These are phyloP conservation scores for Apiotrichum siamense DNA, from an alignment of 1,284 basidiomycete species.

Conservation along the genomic window DNA sequence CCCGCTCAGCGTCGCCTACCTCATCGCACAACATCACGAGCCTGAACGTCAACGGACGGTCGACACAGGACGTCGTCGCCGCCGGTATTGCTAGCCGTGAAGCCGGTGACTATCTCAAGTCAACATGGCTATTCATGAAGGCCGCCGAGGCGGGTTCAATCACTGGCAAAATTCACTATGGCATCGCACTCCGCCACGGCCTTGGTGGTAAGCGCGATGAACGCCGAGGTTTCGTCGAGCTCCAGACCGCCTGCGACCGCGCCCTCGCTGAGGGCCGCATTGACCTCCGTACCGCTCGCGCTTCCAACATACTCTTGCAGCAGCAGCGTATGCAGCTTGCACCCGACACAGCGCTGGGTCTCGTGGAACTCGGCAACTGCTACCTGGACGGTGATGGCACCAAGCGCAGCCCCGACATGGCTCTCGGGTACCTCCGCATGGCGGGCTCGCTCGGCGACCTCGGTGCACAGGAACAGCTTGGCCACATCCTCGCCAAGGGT, in stretches of 20 bases:
- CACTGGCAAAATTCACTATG: conserved; percentile 44
- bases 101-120: conserved; percentile 37
- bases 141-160: conserved; percentile 41
- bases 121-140: conserved; percentile 44
- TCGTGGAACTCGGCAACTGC: conserved; percentile 45
- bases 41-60: neutral
- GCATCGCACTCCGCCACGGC: conserved; percentile 41
- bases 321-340: conserved; percentile 10
- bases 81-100: conserved; percentile 34
- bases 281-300: conserved; percentile 27
- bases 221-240: conserved; percentile 35
- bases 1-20: neutral
- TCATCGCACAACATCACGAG: neutral
- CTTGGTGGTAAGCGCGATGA: conserved; percentile 43
- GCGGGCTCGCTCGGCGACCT: conserved; percentile 43
- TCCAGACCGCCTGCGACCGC: conserved; percentile 39
- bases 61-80: conserved; percentile 21
- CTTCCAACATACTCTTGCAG: conserved; percentile 23
- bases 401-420: conserved; percentile 39
- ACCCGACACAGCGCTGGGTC: conserved; percentile 35
- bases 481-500: conserved; percentile 42
- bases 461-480: conserved; percentile 44
- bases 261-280: conserved; percentile 25
- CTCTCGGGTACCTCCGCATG: conserved; percentile 39
- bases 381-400: conserved; percentile 44